phyloP scores from a whole-genome alignment of 2,329 filamentous ascomycete species.

The Monosporascus ibericus region DNA sequence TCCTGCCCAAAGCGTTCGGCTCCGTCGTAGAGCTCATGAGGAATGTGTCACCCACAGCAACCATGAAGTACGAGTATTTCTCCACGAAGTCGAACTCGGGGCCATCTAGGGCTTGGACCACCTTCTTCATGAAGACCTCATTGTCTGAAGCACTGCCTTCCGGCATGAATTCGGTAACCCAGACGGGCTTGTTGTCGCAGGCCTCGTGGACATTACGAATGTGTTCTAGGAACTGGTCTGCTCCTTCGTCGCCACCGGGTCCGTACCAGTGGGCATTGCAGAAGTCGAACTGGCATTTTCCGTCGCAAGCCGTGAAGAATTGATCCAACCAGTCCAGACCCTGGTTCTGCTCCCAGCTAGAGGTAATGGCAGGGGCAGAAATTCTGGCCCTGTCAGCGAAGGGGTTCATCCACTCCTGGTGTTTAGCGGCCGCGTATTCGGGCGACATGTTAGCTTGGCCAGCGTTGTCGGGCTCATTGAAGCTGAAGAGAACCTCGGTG shows the following conservation, averaged over 20 bases:
- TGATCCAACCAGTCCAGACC: conserved; percentile 51
- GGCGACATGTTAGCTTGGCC: conserved; percentile 54
- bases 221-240: conserved; percentile 48
- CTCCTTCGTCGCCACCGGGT: conserved; percentile 31
- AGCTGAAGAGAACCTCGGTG: conserved; percentile 53
- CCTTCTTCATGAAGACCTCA: conserved; percentile 42
- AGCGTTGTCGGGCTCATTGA: conserved; percentile 65
- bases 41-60: conserved; percentile 26
- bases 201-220: conserved; percentile 38
- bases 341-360: conserved; percentile 42
- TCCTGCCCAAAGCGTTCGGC: conserved; percentile 42
- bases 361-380: conserved; percentile 56
- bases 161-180: conserved; percentile 61
- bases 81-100: conserved; percentile 42
- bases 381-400: conserved; percentile 49
- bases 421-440: conserved; percentile 43
- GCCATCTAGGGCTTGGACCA: conserved; percentile 43
- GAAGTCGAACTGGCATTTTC: conserved; percentile 51
- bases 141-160: conserved; percentile 31
- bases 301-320: conserved; percentile 47
- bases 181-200: conserved; percentile 47
- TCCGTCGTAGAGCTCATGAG: conserved; percentile 33
- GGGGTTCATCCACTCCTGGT: conserved; percentile 49
- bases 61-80: conserved; percentile 55
- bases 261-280: conserved; percentile 62